Base-by-base conservation (phyloP, 2,329 filamentous ascomycete species). In the Arthrobotrys megalospora region DNA sequence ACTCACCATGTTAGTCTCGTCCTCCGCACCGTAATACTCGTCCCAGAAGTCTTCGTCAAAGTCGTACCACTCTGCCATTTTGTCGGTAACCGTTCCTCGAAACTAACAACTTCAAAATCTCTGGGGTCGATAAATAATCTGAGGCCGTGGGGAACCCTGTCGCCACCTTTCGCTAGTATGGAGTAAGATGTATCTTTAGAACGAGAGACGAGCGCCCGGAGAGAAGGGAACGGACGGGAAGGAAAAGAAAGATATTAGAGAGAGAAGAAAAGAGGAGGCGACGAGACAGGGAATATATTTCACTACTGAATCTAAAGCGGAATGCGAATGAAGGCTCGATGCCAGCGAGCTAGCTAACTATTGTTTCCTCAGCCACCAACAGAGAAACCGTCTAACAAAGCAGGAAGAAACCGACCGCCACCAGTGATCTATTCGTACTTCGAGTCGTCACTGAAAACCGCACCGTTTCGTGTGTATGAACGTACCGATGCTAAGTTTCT, bases 11-110 rank as follows among this genome's bases (percentile, higher is more conserved):
- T 70, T 71, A 24, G 21, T 65, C 10, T 77, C 73, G 28, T 77
- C 73, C 38, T 77, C 73, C 38, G 16, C 65, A 60, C 41, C 66
- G 36, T 77, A 77, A 38, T 70, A 70, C 38, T 71, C 58, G 66
- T 77, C 73, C 73, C 73, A 77, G 50, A 77, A 77, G 43, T 71
- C 73, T 16, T 43, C 73, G 21, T 77, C 73, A 62, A 77, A 77
- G 28, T 77, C 73, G 43, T 70, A 77, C 65, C 66, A 77, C 24
- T 77, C 73, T 38, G 32, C 66, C 73, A 77, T 77, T 16, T 69
- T 41, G 47, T 21, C 16, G 10, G 6, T 52, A 24, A n/a, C n/a
- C n/a, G n/a, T 41, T 21, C 24, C 2, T 47, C 28, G 43, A 32
- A 48, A 28, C n/a, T 6, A 52, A 52, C 6, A 14, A 24, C 48